These are phyloP conservation scores for Plantago elongata DNA, from an alignment of 257 asterid genomes.

Conservation along the genomic window DNA sequence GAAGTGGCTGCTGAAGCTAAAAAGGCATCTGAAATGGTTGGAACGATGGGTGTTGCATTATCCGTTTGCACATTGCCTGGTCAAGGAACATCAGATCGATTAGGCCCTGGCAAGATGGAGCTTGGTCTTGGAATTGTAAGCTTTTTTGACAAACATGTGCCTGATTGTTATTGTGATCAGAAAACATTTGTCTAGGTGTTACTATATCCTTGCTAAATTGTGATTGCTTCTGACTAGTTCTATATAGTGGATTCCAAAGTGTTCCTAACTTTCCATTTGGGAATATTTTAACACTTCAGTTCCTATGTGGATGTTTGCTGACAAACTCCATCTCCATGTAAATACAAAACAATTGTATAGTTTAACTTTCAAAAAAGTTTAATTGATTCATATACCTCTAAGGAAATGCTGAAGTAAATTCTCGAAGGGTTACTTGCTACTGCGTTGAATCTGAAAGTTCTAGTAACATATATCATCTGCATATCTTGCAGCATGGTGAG, in stretches of 20 bases:
- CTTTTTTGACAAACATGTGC: conserved; percentile 15
- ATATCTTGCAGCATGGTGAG: conserved; percentile 83
- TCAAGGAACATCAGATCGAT: conserved; percentile 78
- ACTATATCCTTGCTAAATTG: conserved; percentile 11
- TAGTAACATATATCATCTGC: conserved; percentile 22
- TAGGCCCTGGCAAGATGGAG: conserved; percentile 97
- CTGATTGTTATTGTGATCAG: conserved; percentile 8
- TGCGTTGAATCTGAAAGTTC: conserved; percentile 20
- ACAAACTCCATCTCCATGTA: conserved; percentile 5
- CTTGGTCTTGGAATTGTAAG: conserved; percentile 99
- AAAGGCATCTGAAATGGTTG: conserved; percentile 86
- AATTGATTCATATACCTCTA: conserved; percentile 6
- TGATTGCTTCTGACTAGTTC: conserved; percentile 6
- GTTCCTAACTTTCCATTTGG: background rate
- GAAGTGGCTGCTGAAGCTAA: conserved; percentile 91
- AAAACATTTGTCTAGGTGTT: conserved; percentile 1
- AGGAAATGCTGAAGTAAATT: conserved; percentile 6
- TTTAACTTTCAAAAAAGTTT: conserved; percentile 9
- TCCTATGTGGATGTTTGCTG: conserved; percentile 13
- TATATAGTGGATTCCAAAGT: conserved; percentile 2
- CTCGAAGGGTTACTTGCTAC: conserved; percentile 12
- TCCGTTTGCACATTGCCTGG: conserved; percentile 98
- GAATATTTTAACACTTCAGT: background rate
- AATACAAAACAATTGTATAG: background rate
- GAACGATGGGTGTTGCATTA: conserved; percentile 96